phyloP scores from a whole-genome alignment of 2,329 filamentous ascomycete genomes.

The Daldinia eschscholtzii region DNA sequence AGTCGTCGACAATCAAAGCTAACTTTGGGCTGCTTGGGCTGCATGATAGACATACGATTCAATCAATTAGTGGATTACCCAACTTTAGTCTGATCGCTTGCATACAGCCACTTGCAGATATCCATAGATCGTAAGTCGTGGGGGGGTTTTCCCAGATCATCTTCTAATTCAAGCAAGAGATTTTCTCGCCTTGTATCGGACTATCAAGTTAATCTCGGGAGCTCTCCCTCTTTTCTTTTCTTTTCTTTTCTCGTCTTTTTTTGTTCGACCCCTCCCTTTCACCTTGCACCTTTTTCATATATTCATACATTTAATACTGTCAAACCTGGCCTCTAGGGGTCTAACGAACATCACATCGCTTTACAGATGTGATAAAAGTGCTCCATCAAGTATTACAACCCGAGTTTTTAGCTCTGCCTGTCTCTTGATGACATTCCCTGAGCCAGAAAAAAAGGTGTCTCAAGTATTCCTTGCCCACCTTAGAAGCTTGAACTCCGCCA shows the following conservation, averaged over 20 bases:
- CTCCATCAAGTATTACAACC: constrained; percentile 37
- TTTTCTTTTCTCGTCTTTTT: constrained; percentile 6
- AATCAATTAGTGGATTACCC: constrained; percentile 9
- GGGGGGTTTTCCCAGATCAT: constrained; percentile 23
- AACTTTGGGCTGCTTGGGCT: constrained; percentile 10
- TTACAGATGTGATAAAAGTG: constrained; percentile 10
- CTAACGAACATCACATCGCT: constrained; percentile 10
- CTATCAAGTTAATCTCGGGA: constrained; percentile 6
- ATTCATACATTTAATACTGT: constrained; percentile 23
- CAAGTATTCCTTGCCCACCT: constrained; percentile 36
- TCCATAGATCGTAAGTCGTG: constrained; percentile 15
- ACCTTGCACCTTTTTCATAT: constrained; percentile 11
- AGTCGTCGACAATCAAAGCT: constrained; percentile 10
- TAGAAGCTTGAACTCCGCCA: constrained; percentile 38
- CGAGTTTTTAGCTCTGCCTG: constrained; percentile 20
- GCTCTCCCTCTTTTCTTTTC: constrained; percentile 1
- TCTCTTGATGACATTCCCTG: constrained; percentile 2
- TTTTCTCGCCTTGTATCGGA: constrained; percentile 18
- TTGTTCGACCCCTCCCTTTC: neutral
- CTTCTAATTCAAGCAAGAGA: constrained; percentile 15
- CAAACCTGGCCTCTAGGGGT: constrained; percentile 7
- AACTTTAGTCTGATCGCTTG: constrained; percentile 14
- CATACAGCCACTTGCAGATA: constrained; percentile 21
- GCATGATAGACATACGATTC: constrained; percentile 1
- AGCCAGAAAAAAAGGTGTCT: constrained; percentile 37